phyloP scores from a whole-genome alignment of 1,139 yeast genomes.

The Yamadazyma conglobata region DNA sequence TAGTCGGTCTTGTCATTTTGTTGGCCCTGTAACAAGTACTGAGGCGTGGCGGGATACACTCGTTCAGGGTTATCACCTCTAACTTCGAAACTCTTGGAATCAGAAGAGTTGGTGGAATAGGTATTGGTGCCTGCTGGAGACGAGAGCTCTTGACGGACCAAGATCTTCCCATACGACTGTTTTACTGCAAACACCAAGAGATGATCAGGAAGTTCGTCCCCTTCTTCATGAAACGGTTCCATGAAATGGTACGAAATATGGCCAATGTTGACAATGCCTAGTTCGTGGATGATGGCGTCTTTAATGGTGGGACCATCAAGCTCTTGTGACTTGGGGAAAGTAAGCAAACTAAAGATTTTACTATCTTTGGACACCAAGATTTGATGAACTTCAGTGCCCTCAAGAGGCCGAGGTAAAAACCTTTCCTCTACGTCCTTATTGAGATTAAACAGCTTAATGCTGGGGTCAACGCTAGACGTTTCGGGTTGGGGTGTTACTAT shows the following conservation, averaged over 20 bases:
- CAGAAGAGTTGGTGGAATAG: slow-evolving; percentile 43
- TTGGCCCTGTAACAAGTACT: slow-evolving; percentile 44
- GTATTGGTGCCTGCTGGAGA: slow-evolving; percentile 34
- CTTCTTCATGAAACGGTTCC: slow-evolving; percentile 64
- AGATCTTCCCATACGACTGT: slow-evolving; percentile 31
- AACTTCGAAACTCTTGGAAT: slow-evolving; percentile 47
- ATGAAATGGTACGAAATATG: slow-evolving; percentile 59
- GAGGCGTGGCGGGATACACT: slow-evolving; percentile 58
- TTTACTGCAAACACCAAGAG: slow-evolving; percentile 27
- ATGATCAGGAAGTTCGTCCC: slow-evolving; percentile 55
- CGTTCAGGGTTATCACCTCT: slow-evolving; percentile 40
- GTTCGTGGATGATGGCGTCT: slow-evolving; percentile 38
- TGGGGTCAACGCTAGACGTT: slow-evolving; percentile 8
- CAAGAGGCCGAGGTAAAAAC: slow-evolving; percentile 27
- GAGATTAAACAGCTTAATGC: slow-evolving; percentile 8
- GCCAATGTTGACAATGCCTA: slow-evolving; percentile 42
- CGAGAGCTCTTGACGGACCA: slow-evolving; percentile 38
- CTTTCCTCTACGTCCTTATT: slow-evolving; percentile 19
- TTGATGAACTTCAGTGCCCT: slow-evolving; percentile 4
- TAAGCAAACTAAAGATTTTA: slow-evolving; percentile 45
- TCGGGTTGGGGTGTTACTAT: slow-evolving; percentile 10
- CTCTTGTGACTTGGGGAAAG: slow-evolving; percentile 21
- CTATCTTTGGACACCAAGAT: slow-evolving; percentile 64
- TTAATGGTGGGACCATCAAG: slow-evolving; percentile 14
- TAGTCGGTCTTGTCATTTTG: slow-evolving; percentile 48